Evolutionary conservation across 768 basidiomycete genomes (phyloP), one percentile per base, ranked within the genome.

Genomic region (Pholiota molesta): DNA sequence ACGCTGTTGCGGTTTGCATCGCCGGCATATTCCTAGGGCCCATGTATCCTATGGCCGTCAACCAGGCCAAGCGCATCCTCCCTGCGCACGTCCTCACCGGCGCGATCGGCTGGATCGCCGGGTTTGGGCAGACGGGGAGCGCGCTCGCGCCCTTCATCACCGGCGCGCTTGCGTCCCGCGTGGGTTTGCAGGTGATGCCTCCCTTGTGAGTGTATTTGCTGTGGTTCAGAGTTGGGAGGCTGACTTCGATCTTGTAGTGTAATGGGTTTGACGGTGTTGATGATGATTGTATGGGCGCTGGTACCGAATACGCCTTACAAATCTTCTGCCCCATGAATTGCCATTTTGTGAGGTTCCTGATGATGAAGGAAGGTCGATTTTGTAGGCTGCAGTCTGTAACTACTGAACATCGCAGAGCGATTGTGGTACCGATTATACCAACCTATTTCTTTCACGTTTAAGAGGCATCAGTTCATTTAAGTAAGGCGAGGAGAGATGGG

Each of bases 101-200:
- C 19, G 77, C 84, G 5, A 84, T 87, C 28, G 86, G 86, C 8
- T 87, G 84, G 85, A 84, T 86, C 37, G 83, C 84, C 4, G 83
- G 81, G 2, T 78, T 84, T 28, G 89, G 90, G 0, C 86, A 87
- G 68, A 83, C 87, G 3, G 90, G 90, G n/a, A 84, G 84, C 37
- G 89, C 90, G 0, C 62, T 87, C 8, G 65, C 91, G 4, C 89
- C 90, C 0, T 90, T 92, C 65, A 79, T 89, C 61, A 86, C 87
- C 2, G 89, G 89, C 29, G 79, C 84, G 3, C 78, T 91, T n/a
- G 84, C 89, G 9, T 78, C 78, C n/a, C 84, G 79, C 60, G 81
- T 83, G 28, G 89, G 81, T 0, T 87, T 88, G 53, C 72, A 75
- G 57, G 80, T 78, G 58, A 68, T 88, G 57, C 84, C 86, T 64